Percentiles rank a stretch among this genome's conserved stretches.
Conservation (phyloP, 768 basidiomycete species). For the Pleurotus giganteus region DNA sequence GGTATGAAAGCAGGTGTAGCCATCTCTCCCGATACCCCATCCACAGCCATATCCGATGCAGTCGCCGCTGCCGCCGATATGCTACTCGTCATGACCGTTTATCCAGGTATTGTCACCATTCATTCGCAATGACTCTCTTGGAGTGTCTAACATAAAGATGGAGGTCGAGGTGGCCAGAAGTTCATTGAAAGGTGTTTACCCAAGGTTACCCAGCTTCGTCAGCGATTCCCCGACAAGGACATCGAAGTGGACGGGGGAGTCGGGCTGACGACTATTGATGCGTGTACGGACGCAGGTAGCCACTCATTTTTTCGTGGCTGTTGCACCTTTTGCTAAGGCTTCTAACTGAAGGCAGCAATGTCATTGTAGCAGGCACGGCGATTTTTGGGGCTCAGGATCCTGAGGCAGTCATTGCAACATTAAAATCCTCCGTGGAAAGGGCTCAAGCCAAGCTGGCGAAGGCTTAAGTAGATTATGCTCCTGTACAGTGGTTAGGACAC, state of each 20-base stretch:
- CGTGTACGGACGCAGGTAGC: conserved; percentile 86
- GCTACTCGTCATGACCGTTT: conserved; percentile 98
- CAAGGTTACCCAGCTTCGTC: conserved; percentile 88
- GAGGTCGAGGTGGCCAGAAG: conserved; percentile 93
- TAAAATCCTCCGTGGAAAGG: conserved; percentile 69
- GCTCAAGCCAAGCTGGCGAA: conserved; percentile 52
- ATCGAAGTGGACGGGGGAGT: conserved; percentile 99
- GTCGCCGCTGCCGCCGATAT: conserved; percentile 86
- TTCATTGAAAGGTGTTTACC: conserved; percentile 91
- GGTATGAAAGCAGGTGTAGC: conserved; percentile 95
- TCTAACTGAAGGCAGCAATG: conserved; percentile 76
- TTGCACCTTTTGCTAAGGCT: neutral
- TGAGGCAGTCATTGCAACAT: conserved; percentile 65
- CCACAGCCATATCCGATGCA: conserved; percentile 81
- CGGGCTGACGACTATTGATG: conserved; percentile 84
- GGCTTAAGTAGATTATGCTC: conserved; percentile 8
- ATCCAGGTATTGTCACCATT: conserved; percentile 60
- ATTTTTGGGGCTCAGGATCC: conserved; percentile 85
- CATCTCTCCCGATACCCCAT: conserved; percentile 93
- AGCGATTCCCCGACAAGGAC: conserved; percentile 89
- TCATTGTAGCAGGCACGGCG: conserved; percentile 96
- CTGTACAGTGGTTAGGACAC: conserved; percentile 12
- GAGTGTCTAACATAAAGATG: neutral
- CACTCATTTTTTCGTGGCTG: neutral
- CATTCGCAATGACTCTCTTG: neutral